Base-by-base conservation (phyloP, 345 rosid genomes). In the Lumnitzera littorea region DNA sequence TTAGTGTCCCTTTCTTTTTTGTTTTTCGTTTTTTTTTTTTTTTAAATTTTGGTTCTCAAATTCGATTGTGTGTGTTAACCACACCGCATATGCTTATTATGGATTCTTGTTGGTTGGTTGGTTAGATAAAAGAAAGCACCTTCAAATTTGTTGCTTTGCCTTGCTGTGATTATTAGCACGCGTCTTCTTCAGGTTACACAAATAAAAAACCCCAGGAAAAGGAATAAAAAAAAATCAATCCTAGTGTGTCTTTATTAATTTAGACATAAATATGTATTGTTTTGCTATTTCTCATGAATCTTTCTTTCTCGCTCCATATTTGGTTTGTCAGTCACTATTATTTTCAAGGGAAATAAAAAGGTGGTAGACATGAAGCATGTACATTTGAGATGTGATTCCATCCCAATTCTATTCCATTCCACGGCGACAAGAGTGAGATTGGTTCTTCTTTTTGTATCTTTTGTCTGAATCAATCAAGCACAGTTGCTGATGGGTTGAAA, bases 1-100 rank as follows among this genome's bases (percentile, higher is more conserved):
- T 70, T 69, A 63, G 57, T 60, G 73, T 67, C 58, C 67, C 55
- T 29, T 15, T 53, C 50, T 61, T 56, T 56, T 58, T 56, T 46
- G 48, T 57, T 74, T 58, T 70, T 13, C 53, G 53, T 61, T 56
- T 56, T 61, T 56, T 46, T 51, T 60, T 72, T 58, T 70, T 51
- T 67, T 65, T 43, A 56, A 68, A 24, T 47, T 24, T 36, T 36
- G n/a, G 43, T 9, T 36, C 6, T 9, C 6, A 4, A 36, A 36
- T 36, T 36, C 43, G 43, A 31, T 57, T 50, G 16, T 56, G 60
- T 24, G 20, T 55, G 13, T 47, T 52, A 48, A 53, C 50, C 47
- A 50, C 60, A 48, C 58, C 49, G 12, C 53, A 29, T 24, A 51
- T 62, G 65, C 50, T n/a, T n/a, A n/a, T 53, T 25, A 24, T 13